Evolutionary conservation across 1,284 basidiomycete genomes (phyloP).

Genomic region (Ustilago xerochloae): DNA sequence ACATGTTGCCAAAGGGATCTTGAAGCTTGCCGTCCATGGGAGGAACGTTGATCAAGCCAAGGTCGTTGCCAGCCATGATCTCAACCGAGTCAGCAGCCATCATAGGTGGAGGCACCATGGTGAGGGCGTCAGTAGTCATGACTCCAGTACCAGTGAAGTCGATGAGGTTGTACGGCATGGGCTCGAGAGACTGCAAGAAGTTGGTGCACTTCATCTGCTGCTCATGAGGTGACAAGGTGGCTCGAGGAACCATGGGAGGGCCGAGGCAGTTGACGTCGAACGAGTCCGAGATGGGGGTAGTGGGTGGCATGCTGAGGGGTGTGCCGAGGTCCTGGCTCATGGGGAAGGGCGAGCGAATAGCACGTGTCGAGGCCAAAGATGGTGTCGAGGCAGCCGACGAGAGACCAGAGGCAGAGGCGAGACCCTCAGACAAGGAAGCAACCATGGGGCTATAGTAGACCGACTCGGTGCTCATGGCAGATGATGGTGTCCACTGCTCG

Average conservation of each 20-base stretch:
- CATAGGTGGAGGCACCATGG: conserved; percentile 33
- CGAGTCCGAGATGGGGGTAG: conserved; percentile 43
- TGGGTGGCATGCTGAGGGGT: conserved; percentile 47
- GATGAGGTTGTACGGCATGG: conserved; percentile 40
- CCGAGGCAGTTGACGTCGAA: conserved; percentile 51
- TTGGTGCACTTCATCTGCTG: conserved; percentile 52
- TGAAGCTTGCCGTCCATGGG: conserved; percentile 41
- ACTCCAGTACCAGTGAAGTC: conserved; percentile 29
- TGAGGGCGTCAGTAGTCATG: conserved; percentile 11
- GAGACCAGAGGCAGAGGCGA: conserved; percentile 27
- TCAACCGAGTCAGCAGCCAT: conserved; percentile 27
- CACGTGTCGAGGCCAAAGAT: conserved; percentile 33
- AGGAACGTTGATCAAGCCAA: conserved; percentile 44
- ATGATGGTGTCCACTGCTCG: conserved; percentile 44
- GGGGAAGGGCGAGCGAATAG: conserved; percentile 40
- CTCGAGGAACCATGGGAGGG: conserved; percentile 44
- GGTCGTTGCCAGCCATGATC: conserved; percentile 47
- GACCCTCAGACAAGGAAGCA: conserved; percentile 37
- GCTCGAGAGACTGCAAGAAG: conserved; percentile 51
- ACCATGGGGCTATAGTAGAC: conserved; percentile 49
- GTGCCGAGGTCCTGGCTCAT: conserved; percentile 50
- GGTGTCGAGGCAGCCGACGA: conserved; percentile 50
- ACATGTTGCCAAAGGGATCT: conserved; percentile 32
- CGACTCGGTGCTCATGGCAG: conserved; percentile 50
- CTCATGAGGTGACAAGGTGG: conserved; percentile 39